Evolutionary conservation across 2,329 filamentous ascomycete species (phyloP).

Genomic region (Cercospora zeae-maydis): DNA sequence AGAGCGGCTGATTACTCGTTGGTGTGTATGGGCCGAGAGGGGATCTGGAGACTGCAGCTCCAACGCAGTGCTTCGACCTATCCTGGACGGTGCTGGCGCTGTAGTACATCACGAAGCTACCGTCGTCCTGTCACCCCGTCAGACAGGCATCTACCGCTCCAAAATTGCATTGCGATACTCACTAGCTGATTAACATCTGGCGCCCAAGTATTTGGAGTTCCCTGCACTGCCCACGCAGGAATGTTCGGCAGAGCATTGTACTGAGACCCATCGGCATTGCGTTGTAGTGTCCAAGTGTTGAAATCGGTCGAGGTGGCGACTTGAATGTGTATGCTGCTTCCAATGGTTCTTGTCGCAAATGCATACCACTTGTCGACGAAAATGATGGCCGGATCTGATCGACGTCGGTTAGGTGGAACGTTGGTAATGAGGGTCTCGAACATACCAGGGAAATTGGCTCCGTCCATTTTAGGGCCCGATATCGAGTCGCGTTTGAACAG

Average conservation of each 20-base stretch:
- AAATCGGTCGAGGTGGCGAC: conserved; percentile 40
- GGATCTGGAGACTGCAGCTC: conserved; percentile 32
- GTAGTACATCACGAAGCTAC: conserved; percentile 38
- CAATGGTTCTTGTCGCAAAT: conserved; percentile 39
- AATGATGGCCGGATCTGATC: conserved; percentile 37
- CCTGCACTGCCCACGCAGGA: conserved; percentile 52
- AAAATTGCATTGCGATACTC: neutral
- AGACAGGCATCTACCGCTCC: conserved; percentile 4
- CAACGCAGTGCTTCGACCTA: conserved; percentile 35
- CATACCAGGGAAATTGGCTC: conserved; percentile 49
- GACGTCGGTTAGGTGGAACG: conserved; percentile 24
- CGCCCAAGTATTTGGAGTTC: conserved; percentile 56
- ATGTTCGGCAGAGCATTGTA: conserved; percentile 55
- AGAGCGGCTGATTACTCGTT: conserved; percentile 26
- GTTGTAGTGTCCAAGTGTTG: conserved; percentile 34
- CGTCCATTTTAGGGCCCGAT: conserved; percentile 29
- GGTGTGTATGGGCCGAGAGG: conserved; percentile 33
- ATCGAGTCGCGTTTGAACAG: conserved; percentile 14
- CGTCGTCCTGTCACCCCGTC: conserved; percentile 32
- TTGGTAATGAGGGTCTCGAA: neutral
- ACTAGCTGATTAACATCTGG: conserved; percentile 55
- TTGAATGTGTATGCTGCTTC: conserved; percentile 38
- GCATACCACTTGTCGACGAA: conserved; percentile 39
- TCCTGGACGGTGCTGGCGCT: conserved; percentile 29
- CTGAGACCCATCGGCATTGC: conserved; percentile 38